phyloP scores from a whole-genome alignment of 148 eudicot species.

The Camellia granthamiana region DNA sequence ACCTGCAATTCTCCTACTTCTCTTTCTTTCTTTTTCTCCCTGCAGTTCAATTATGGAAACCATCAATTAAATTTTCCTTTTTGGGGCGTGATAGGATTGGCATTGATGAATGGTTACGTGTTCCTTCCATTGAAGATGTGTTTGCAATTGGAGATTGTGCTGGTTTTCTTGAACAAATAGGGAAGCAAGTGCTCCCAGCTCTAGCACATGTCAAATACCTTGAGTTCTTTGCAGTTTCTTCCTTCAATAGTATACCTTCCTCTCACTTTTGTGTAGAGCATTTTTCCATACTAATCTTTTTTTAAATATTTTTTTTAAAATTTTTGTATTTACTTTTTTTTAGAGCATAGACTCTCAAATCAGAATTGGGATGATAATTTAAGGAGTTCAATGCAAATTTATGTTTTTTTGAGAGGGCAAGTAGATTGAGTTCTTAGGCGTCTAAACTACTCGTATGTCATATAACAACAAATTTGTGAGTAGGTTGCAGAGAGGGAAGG shows the following conservation, averaged over 20 bases:
- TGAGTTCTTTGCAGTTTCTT: not conserved
- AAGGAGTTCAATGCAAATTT: too few species aligned
- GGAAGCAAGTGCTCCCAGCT: constrained; percentile 80
- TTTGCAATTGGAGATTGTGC: constrained; percentile 90
- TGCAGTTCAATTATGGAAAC: not conserved
- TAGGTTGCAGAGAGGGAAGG: constrained; percentile 96
- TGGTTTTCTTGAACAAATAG: constrained; percentile 74
- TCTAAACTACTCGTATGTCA: not conserved
- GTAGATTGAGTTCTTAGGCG: not conserved
- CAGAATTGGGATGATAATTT: too few species aligned
- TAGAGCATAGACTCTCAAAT: too few species aligned
- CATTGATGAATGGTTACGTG: constrained; percentile 76
- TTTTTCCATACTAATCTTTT: not conserved
- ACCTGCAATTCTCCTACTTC: not conserved
- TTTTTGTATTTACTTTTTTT: too few species aligned
- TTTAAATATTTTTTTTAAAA: too few species aligned
- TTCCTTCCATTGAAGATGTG: constrained; percentile 77
- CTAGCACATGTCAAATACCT: constrained; percentile 68
- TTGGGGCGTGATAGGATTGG: constrained; percentile 49
- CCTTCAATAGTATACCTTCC: not conserved
- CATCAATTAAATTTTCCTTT: not conserved
- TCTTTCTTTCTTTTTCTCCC: not conserved
- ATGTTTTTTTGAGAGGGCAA: too few species aligned
- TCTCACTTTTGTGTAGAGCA: not conserved
- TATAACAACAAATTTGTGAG: not conserved